A percentile compares a stretch with the other conserved stretches of the same genome.
phyloP scores from a whole-genome alignment of 345 rosid genomes.

The Erodium maritimum region DNA sequence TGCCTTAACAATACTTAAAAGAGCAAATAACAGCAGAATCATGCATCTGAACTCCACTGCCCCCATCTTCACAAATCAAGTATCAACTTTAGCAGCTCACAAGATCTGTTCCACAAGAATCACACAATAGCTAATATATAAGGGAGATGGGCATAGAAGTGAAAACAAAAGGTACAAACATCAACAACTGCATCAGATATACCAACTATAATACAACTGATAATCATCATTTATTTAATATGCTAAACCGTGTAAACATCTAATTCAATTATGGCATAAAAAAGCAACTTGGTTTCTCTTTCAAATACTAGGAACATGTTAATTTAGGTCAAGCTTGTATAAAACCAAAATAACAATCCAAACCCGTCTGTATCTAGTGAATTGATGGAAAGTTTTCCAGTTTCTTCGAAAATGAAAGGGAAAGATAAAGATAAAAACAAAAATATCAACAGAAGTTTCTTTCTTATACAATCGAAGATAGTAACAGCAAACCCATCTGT shows the following conservation, averaged over 20 bases:
- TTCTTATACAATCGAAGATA: too few species aligned
- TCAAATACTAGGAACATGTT: not conserved
- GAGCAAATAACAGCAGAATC: slow-evolving; percentile 18
- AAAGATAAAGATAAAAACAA: too few species aligned
- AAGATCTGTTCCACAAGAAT: slow-evolving; percentile 30
- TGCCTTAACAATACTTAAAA: slow-evolving; percentile 34
- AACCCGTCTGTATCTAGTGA: not conserved
- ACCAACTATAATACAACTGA: not conserved
- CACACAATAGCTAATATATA: not conserved
- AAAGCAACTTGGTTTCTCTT: not conserved
- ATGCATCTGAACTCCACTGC: slow-evolving; percentile 17
- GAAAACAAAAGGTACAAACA: not conserved
- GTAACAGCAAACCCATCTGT: too few species aligned
- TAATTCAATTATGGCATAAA: too few species aligned
- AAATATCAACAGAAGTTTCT: not conserved
- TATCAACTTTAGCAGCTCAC: slow-evolving; percentile 13
- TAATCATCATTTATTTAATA: not conserved
- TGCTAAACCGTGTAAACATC: not conserved
- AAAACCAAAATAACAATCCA: not conserved
- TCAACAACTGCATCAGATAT: not conserved
- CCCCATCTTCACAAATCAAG: slow-evolving; percentile 17
- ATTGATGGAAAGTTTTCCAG: not conserved
- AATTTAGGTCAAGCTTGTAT: not conserved
- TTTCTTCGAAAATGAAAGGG: not conserved
- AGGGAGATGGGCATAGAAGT: not conserved